phyloP scores from a whole-genome alignment of 306 rosid genomes.

The Castanea mollissima region DNA sequence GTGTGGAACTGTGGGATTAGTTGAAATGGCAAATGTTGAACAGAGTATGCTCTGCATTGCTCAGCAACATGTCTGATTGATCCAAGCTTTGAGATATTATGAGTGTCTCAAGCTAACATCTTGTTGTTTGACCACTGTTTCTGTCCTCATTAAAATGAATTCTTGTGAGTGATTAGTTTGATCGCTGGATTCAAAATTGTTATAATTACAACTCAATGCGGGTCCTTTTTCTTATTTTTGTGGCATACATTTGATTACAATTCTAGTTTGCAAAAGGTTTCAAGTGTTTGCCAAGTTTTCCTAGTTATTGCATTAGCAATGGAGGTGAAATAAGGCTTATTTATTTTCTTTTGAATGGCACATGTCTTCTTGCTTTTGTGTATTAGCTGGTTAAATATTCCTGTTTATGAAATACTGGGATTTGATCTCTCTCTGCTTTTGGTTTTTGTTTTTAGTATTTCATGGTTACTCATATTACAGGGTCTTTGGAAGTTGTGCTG shows the following conservation, averaged over 20 bases:
- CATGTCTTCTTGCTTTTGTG: background rate
- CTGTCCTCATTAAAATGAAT: background rate
- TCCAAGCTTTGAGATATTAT: background rate
- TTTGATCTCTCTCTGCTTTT: background rate
- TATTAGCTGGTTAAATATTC: background rate
- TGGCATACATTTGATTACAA: background rate
- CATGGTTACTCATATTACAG: background rate
- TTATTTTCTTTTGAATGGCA: background rate
- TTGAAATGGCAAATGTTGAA: background rate
- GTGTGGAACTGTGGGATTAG: background rate
- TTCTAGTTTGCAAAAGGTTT: background rate
- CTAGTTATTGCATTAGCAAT: background rate
- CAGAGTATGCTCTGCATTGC: background rate
- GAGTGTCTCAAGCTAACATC: background rate
- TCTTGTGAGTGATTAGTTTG: background rate
- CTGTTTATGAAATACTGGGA: background rate
- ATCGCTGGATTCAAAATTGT: background rate
- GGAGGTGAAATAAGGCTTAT: background rate
- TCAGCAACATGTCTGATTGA: background rate
- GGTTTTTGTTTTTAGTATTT: background rate
- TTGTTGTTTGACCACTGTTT: background rate
- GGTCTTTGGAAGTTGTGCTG: constrained; percentile 22
- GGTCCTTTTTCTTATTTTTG: background rate
- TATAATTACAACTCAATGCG: background rate
- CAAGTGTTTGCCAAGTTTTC: background rate